A percentile compares a stretch with the other conserved stretches of the same genome.
Evolutionary conservation across 805 yeast genomes (phyloP).

Genomic region (Candida anglica): DNA sequence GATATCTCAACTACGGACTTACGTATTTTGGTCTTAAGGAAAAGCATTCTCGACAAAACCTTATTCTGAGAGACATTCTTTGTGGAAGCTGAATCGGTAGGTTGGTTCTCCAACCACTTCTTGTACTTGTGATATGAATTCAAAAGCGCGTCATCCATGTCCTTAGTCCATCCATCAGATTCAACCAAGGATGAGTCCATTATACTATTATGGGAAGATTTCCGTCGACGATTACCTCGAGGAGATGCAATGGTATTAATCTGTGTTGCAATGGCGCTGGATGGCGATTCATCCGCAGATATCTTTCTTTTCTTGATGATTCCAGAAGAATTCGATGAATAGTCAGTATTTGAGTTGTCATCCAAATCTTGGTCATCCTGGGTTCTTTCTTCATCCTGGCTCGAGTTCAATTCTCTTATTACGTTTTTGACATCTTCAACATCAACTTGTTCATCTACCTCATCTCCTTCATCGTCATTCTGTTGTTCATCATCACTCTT

Average conservation of each 20-base stretch:
- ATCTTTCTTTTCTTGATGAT: conserved; percentile 3
- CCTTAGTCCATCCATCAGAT: conserved; percentile 23
- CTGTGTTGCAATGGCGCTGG: conserved; percentile 31
- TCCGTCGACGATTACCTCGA: conserved; percentile 6
- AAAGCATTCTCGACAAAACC: conserved; percentile 36
- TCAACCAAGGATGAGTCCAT: background rate
- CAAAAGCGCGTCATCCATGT: conserved; percentile 31
- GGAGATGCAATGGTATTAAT: conserved; percentile 30
- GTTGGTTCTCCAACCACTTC: conserved; percentile 23
- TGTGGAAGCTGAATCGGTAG: conserved; percentile 16
- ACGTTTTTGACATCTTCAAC: background rate
- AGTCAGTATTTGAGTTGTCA: no score
- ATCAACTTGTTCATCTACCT: background rate
- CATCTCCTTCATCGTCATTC: background rate
- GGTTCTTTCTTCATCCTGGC: no score
- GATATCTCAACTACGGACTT: conserved; percentile 37
- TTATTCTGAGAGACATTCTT: conserved; percentile 36
- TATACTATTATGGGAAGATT: conserved; percentile 12
- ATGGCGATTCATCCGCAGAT: conserved; percentile 23
- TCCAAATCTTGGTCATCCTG: no score
- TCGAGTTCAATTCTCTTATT: conserved; percentile 1
- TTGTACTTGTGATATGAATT: conserved; percentile 32
- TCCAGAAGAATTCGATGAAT: no score
- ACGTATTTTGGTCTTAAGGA: conserved; percentile 29
- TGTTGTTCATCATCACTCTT: conserved; percentile 2